These are phyloP conservation scores for Dryadomyces sulphureus DNA, from an alignment of 2,329 filamentous ascomycete genomes.

Conservation along the genomic window DNA sequence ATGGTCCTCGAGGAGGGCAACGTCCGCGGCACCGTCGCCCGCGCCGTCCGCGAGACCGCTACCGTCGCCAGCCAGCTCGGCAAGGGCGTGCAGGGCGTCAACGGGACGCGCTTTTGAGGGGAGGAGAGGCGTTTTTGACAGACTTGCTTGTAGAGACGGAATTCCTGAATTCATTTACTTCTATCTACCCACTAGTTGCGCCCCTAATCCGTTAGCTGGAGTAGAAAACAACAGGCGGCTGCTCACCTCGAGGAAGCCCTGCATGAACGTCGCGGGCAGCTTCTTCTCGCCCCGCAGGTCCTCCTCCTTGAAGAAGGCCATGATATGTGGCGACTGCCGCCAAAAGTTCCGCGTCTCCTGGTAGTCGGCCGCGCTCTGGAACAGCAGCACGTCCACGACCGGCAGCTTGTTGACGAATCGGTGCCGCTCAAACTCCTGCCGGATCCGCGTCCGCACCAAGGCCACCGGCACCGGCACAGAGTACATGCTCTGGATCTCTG, in stretches of 20 bases:
- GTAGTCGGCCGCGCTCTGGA: slow-evolving; percentile 84
- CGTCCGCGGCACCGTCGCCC: slow-evolving; percentile 50
- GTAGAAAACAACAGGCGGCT: too few relatives aligned
- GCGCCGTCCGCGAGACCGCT: slow-evolving; percentile 56
- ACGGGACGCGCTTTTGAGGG: slow-evolving; percentile 24
- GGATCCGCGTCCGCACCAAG: slow-evolving; percentile 77
- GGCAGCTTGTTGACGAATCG: slow-evolving; percentile 81
- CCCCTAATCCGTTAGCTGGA: not conserved
- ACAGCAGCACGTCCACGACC: slow-evolving; percentile 77
- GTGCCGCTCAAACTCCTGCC: slow-evolving; percentile 93
- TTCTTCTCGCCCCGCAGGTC: slow-evolving; percentile 59
- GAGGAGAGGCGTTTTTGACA: too few relatives aligned
- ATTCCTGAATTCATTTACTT: not conserved
- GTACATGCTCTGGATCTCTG: slow-evolving; percentile 97
- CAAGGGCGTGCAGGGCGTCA: slow-evolving; percentile 34
- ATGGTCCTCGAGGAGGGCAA: slow-evolving; percentile 59
- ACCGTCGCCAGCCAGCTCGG: slow-evolving; percentile 54
- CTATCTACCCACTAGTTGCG: slow-evolving; percentile 1
- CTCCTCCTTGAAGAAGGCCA: slow-evolving; percentile 92
- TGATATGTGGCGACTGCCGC: slow-evolving; percentile 91
- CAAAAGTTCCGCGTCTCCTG: slow-evolving; percentile 99
- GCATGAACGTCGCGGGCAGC: slow-evolving; percentile 81
- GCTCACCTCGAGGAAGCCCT: slow-evolving; percentile 79
- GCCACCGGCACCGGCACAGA: slow-evolving; percentile 79
- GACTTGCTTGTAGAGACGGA: not conserved